Percentiles rank a stretch among this genome's conserved stretches.
phyloP scores from a whole-genome alignment of 345 rosid species.

The Combretum micranthum region DNA sequence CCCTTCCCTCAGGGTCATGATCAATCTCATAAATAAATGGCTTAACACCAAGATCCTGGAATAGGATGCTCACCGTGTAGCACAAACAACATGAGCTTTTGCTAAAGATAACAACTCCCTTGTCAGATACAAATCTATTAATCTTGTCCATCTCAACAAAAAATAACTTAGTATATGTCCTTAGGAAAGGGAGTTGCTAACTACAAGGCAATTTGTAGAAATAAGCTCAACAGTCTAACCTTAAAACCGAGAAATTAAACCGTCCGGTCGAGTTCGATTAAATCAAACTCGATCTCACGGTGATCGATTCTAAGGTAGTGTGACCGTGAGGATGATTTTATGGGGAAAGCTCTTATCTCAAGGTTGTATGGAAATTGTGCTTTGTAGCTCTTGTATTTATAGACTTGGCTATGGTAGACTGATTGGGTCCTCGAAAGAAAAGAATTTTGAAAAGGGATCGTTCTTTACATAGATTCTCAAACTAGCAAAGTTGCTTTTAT shows the following conservation, averaged over 20 bases:
- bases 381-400: slow-evolving; percentile 5
- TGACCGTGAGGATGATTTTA: not conserved
- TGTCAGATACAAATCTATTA: slow-evolving; percentile 52
- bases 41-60: slow-evolving; percentile 61
- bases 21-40: slow-evolving; percentile 63
- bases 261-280: too few species aligned
- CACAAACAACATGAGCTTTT: slow-evolving; percentile 80
- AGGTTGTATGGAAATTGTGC: too few species aligned
- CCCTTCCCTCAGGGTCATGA: slow-evolving; percentile 63
- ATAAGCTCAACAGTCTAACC: too few species aligned
- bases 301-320: too few species aligned
- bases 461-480: slow-evolving; percentile 11
- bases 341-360: not conserved
- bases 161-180: too few species aligned
- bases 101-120: slow-evolving; percentile 72
- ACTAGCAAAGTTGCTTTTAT: slow-evolving; percentile 5
- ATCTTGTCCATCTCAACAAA: slow-evolving; percentile 49
- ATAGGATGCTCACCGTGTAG: slow-evolving; percentile 61
- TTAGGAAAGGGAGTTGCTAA: too few species aligned
- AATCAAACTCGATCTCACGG: too few species aligned
- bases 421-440: not conserved
- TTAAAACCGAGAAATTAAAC: too few species aligned
- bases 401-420: slow-evolving; percentile 4
- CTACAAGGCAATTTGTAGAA: too few species aligned
- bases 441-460: slow-evolving; percentile 10